Evolutionary conservation across 176 grass and related monocot genomes (phyloP).

Genomic region (Ananas comosus): DNA sequence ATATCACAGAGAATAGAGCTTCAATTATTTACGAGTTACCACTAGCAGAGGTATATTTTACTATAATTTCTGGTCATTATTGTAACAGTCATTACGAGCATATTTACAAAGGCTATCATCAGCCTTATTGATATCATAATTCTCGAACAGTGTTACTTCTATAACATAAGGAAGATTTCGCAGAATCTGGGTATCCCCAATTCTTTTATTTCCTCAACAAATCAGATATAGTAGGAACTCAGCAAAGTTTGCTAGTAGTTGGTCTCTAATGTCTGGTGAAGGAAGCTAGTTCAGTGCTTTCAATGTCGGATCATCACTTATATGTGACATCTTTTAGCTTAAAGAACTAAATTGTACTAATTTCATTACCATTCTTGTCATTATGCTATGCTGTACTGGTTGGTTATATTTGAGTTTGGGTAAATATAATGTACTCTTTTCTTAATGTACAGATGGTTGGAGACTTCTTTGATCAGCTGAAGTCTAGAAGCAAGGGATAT

Average conservation of each 20-base stretch:
- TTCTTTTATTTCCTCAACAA: too few species aligned
- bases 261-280: too few species aligned
- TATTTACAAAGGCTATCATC: background rate
- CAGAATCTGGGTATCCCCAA: too few species aligned
- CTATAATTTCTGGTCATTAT: background rate
- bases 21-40: constrained; percentile 81
- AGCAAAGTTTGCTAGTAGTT: too few species aligned
- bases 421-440: constrained; percentile 12
- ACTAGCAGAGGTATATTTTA: constrained; percentile 69
- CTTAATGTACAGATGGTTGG: constrained; percentile 73
- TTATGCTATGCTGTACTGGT: constrained; percentile 2
- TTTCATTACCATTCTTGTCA: background rate
- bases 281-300: too few species aligned
- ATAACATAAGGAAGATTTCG: too few species aligned
- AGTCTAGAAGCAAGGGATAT: constrained; percentile 97
- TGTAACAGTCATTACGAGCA: background rate
- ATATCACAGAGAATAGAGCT: constrained; percentile 80
- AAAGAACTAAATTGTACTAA: background rate
- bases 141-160: too few species aligned
- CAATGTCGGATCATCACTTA: too few species aligned
- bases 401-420: too few species aligned
- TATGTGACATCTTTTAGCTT: background rate
- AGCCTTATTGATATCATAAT: too few species aligned
- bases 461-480: constrained; percentile 98
- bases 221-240: too few species aligned